A percentile compares a stretch with the other conserved stretches of the same genome.
Conservation (phyloP, 768 basidiomycete genomes). For the Collybiopsis confluens region DNA sequence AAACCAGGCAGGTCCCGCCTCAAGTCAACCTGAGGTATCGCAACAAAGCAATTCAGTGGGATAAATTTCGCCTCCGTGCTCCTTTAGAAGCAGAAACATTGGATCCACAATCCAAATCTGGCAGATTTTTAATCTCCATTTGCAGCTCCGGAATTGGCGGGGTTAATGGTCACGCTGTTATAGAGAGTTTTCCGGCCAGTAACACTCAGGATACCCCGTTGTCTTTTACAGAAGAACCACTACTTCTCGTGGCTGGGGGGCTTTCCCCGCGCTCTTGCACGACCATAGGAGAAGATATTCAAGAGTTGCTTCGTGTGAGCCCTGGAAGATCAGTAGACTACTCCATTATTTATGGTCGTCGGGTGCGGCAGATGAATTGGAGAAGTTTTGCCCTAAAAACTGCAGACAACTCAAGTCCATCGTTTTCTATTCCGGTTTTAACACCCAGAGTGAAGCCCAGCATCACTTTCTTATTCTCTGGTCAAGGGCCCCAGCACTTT, state of each 20-base stretch:
- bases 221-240: constrained; percentile 13
- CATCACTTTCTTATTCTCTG: too few species aligned
- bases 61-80: constrained; percentile 30
- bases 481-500: constrained; percentile 36
- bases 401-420: constrained; percentile 3
- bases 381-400: constrained; percentile 23
- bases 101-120: constrained; percentile 12
- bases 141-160: constrained; percentile 43
- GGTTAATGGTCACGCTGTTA: constrained; percentile 35
- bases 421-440: constrained; percentile 20
- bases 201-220: background rate
- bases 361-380: constrained; percentile 29
- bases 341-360: constrained; percentile 19
- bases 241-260: constrained; percentile 30
- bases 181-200: constrained; percentile 27
- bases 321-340: background rate
- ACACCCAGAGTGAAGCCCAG: too few species aligned
- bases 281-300: constrained; percentile 9
- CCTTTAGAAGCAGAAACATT: constrained; percentile 26
- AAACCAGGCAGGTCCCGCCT: constrained; percentile 32
- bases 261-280: constrained; percentile 30
- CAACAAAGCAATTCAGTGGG: constrained; percentile 38
- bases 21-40: constrained; percentile 29
- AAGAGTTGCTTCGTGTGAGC: too few species aligned
- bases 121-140: constrained; percentile 32